These are phyloP conservation scores for Schwanniomyces pseudopolymorphus DNA, from an alignment of 805 yeast species.

Conservation along the genomic window DNA sequence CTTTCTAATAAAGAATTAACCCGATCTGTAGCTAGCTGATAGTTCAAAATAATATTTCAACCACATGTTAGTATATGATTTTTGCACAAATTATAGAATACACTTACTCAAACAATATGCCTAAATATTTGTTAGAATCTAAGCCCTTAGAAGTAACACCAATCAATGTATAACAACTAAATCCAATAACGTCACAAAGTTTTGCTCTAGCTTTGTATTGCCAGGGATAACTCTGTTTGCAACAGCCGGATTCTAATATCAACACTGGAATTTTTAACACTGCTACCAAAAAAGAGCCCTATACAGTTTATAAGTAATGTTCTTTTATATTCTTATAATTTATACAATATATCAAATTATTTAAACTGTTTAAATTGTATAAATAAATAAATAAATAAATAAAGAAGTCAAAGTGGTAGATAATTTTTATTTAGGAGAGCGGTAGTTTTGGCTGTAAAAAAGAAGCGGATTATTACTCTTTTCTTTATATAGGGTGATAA, in stretches of 20 bases:
- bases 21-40: not conserved
- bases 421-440: too few species aligned
- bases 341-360: too few species aligned
- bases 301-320: too few species aligned
- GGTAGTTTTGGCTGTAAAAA: too few species aligned
- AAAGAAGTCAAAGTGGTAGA: too few species aligned
- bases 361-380: too few species aligned
- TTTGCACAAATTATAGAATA: not conserved
- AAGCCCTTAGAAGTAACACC: not conserved
- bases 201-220: not conserved
- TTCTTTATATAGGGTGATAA: too few species aligned
- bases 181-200: not conserved
- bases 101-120: not conserved
- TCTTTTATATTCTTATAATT: too few species aligned
- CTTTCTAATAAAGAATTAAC: not conserved
- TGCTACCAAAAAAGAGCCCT: too few species aligned
- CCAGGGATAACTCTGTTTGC: constrained; percentile 1
- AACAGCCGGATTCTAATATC: not conserved
- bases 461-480: too few species aligned
- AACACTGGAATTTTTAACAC: too few species aligned
- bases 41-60: not conserved
- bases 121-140: not conserved
- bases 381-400: too few species aligned
- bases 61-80: not conserved
- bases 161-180: not conserved